Conservation (phyloP, 768 basidiomycete species). For the Mycena pura region DNA sequence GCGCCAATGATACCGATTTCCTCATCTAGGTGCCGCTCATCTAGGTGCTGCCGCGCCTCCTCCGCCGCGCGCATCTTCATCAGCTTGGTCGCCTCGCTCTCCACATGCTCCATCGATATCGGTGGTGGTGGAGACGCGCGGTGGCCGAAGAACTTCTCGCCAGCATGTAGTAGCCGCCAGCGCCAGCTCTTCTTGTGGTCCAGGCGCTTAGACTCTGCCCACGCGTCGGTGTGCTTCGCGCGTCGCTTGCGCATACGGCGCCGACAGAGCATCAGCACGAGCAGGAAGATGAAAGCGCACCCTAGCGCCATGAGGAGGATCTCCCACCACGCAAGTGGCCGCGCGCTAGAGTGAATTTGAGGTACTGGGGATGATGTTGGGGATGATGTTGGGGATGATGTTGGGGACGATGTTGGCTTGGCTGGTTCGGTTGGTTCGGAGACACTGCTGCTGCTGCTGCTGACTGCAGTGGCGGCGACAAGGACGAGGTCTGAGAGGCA, state of each 20-base stretch:
- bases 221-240: slow-evolving; percentile 67
- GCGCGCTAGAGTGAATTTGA: slow-evolving; percentile 34
- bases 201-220: slow-evolving; percentile 66
- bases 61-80: slow-evolving; percentile 58
- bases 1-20: no score
- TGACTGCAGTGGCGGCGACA: slow-evolving; percentile 53
- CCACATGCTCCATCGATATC: slow-evolving; percentile 29
- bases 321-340: slow-evolving; percentile 77
- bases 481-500: slow-evolving; percentile 80
- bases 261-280: slow-evolving; percentile 73
- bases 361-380: slow-evolving; percentile 56
- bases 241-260: slow-evolving; percentile 73
- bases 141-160: slow-evolving; percentile 62
- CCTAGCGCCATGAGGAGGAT: slow-evolving; percentile 85
- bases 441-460: slow-evolving; percentile 45
- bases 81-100: slow-evolving; percentile 55
- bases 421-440: slow-evolving; percentile 53
- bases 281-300: slow-evolving; percentile 77
- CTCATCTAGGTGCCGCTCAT: slow-evolving; percentile 55
- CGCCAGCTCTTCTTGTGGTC: slow-evolving; percentile 60
- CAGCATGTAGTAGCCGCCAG: slow-evolving; percentile 59
- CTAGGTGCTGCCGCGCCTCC: slow-evolving; percentile 55
- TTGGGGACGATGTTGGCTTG: slow-evolving; percentile 53
- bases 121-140: slow-evolving; percentile 25
- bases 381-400: slow-evolving; percentile 57